phyloP scores from a whole-genome alignment of 163 green algal genomes.

The Chlamydomonas reinhardtii region DNA sequence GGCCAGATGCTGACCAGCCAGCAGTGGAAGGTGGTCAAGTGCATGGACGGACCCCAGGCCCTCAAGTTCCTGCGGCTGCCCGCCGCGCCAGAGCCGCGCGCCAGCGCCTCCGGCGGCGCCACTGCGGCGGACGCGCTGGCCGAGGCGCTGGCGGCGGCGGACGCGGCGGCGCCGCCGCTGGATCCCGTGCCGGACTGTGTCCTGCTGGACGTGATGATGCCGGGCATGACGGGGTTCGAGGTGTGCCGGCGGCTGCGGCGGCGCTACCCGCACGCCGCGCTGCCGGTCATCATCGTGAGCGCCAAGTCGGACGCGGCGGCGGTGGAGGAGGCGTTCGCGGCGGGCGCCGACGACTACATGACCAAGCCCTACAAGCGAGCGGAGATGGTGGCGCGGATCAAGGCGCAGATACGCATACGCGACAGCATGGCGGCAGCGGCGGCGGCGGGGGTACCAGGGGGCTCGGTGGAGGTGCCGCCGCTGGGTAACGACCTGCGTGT shows the following conservation, averaged over 20 bases:
- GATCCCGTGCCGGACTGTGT: constrained; percentile 55
- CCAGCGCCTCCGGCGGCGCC: neutral
- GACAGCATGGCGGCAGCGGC: constrained; percentile 37
- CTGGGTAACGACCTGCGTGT: too few species aligned
- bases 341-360: constrained; percentile 68
- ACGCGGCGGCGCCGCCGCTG: neutral
- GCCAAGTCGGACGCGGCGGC: constrained; percentile 51
- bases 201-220: constrained; percentile 69
- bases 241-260: constrained; percentile 52
- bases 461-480: too few species aligned
- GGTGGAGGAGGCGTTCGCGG: constrained; percentile 51
- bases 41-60: constrained; percentile 57
- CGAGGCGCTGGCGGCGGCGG: neutral
- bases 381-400: constrained; percentile 65
- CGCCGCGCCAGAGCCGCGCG: neutral
- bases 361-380: constrained; percentile 68
- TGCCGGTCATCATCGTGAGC: constrained; percentile 59
- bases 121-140: neutral
- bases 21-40: constrained; percentile 65
- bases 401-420: constrained; percentile 60
- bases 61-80: constrained; percentile 9
- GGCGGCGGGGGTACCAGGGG: too few species aligned
- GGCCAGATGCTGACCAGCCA: constrained; percentile 58
- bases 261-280: constrained; percentile 34
- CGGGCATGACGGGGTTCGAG: constrained; percentile 61